Evolutionary conservation across 805 yeast species (phyloP).

Genomic region (Starmerella riodocensis): DNA sequence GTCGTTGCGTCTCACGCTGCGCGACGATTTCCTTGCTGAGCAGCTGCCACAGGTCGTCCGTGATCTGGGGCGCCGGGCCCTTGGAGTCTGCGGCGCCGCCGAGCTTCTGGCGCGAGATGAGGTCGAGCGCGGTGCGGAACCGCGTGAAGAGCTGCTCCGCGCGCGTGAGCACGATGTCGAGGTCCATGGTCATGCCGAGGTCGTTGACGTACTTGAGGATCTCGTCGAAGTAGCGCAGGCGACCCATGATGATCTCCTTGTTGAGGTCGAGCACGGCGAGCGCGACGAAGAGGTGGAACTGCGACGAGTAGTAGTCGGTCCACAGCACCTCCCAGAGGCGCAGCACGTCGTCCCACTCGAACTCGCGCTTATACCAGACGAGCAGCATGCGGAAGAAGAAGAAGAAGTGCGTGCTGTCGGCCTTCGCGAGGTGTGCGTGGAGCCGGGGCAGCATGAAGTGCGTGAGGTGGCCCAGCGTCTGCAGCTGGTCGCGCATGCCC

Average conservation of each 20-base stretch:
- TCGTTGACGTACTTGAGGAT: slow-evolving; percentile 88
- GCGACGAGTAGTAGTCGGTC: slow-evolving; percentile 77
- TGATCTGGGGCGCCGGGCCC: slow-evolving; percentile 23
- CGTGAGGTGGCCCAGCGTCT: slow-evolving; percentile 67
- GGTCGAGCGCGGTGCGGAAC: slow-evolving; percentile 65
- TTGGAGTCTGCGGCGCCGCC: not conserved
- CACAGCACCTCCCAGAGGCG: slow-evolving; percentile 85
- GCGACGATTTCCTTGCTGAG: slow-evolving; percentile 49
- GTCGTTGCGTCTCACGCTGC: slow-evolving; percentile 42
- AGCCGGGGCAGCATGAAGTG: slow-evolving; percentile 80
- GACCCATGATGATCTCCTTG: slow-evolving; percentile 60
- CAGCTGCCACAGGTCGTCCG: slow-evolving; percentile 44
- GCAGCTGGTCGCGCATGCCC: slow-evolving; percentile 85
- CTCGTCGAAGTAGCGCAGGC: slow-evolving; percentile 72
- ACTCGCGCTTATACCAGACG: slow-evolving; percentile 92
- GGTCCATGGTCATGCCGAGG: slow-evolving; percentile 58
- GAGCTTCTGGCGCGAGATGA: slow-evolving; percentile 41
- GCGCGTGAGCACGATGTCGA: slow-evolving; percentile 66
- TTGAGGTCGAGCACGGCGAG: slow-evolving; percentile 81
- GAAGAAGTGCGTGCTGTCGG: slow-evolving; percentile 81
- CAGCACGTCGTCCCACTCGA: slow-evolving; percentile 62
- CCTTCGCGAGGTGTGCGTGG: slow-evolving; percentile 67
- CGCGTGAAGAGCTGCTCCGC: slow-evolving; percentile 72
- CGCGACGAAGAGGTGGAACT: slow-evolving; percentile 77
- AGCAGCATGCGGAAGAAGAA: slow-evolving; percentile 90